Evolutionary conservation across 2,329 filamentous ascomycete species (phyloP), one percentile per base, ranked within the genome.

Genomic region (Alternaria rosae): DNA sequence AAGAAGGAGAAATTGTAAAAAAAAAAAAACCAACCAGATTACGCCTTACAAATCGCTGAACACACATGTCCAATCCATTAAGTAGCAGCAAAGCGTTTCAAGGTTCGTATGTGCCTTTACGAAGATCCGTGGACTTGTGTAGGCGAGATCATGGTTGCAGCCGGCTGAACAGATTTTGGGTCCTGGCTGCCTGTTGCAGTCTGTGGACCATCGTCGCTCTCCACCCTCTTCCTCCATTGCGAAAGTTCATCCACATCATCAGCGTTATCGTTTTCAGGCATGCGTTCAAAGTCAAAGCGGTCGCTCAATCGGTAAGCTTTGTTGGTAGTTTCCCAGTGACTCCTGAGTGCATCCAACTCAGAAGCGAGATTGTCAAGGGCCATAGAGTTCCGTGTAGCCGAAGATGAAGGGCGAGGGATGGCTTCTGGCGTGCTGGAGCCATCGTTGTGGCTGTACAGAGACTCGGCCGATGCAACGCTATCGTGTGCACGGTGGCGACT

Each of bases 291-390:
- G 76, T 97, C 94, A 72, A 97, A 96, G 54, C 91, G 89, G 74
- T 91, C 94, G 79, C 92, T 97, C 45, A 97, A 83, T 23, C 95
- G 91, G 79, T 98, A 97, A 73, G 92, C 96, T 80, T 96, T 95
- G 82, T 94, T 97, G 12, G 93, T 97, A 41, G 91, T 92, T 81
- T 98, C 93, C 95, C 95, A 99, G 73, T 97, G 94, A 54, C 85
- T 92, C 54, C 94, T 89, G 50, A 99, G 85, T 12, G 92, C 91
- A 78, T 99, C 95, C 8, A 99, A 88, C 82, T 99, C 95, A 66
- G 88, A 93, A 11, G 95, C 94, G 23, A 99, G 87, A 67, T 91
- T 95, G 79, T 99, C 95, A 20, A 99, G 86, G 4, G 94, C 94
- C 69, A 89, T 83, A 1, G 86, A 89, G 55, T 88, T 88, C 52